Conservation (phyloP, 116 monocot species). For the Thalassia testudinum region DNA sequence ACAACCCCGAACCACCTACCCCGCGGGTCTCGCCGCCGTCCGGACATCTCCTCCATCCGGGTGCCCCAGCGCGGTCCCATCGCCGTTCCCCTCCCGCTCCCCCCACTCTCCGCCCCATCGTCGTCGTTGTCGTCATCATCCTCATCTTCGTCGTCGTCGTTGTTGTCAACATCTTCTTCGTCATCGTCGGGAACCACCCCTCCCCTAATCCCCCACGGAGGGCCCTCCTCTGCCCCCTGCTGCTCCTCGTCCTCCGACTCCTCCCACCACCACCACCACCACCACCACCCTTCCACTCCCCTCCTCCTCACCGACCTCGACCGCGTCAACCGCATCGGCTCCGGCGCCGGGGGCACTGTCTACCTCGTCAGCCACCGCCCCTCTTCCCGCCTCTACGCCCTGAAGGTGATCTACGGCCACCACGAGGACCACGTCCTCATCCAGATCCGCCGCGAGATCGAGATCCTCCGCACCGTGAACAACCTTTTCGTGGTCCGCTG, state of each 20-base stretch:
- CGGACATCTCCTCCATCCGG: neutral
- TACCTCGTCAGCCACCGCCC: conserved; percentile 26
- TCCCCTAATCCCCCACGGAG: neutral
- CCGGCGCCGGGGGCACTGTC: conserved; percentile 25
- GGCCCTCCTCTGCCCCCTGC: neutral
- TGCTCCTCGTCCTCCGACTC: neutral
- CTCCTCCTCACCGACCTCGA: conserved; percentile 14
- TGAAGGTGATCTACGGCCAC: conserved; percentile 31
- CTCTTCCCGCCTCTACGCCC: conserved; percentile 16
- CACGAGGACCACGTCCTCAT: conserved; percentile 19
- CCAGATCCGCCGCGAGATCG: conserved; percentile 33
- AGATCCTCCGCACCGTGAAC: conserved; percentile 24
- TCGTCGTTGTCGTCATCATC: neutral
- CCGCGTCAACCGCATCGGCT: conserved; percentile 17
- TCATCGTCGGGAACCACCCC: neutral
- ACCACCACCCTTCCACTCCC: too few relatives aligned
- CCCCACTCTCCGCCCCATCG: neutral
- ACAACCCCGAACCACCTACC: neutral
- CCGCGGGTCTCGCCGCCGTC: conserved; percentile 1
- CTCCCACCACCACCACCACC: neutral
- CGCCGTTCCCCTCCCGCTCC: conserved; percentile 5
- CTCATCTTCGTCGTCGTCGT: neutral
- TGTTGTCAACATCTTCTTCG: neutral
- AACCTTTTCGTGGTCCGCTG: conserved; percentile 25
- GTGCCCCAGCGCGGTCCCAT: neutral